These are phyloP conservation scores for Salvia sclarea DNA, from an alignment of 305 asterid genomes.

Conservation along the genomic window DNA sequence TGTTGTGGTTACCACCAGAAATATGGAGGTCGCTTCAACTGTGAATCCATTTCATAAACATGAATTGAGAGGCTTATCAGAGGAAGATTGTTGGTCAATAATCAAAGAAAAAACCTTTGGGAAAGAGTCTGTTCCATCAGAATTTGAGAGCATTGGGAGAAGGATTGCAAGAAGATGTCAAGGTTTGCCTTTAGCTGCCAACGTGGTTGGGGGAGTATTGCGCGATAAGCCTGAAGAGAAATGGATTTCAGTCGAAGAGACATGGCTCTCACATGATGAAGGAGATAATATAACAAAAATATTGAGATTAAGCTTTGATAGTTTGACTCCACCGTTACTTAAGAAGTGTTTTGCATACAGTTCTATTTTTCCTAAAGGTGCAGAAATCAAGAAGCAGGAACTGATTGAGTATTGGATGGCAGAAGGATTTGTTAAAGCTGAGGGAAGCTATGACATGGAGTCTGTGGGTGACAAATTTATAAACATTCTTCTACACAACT, in stretches of 20 bases:
- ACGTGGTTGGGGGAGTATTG: conserved; percentile 23
- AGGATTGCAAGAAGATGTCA: conserved; percentile 11
- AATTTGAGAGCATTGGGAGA: conserved; percentile 5
- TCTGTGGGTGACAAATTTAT: background rate
- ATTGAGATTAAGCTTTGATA: conserved; percentile 38
- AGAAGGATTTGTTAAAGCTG: background rate
- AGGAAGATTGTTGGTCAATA: conserved; percentile 28
- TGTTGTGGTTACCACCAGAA: conserved; percentile 33
- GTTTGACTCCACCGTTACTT: conserved; percentile 25
- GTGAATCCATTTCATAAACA: background rate
- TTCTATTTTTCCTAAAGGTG: conserved; percentile 36
- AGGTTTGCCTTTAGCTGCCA: conserved; percentile 29
- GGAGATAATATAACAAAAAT: conserved; percentile 25
- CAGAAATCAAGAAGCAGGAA: background rate
- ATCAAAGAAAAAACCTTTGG: conserved; percentile 6
- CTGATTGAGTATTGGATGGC: conserved; percentile 42
- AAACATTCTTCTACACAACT: background rate
- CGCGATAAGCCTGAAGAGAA: background rate
- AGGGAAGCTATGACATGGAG: background rate
- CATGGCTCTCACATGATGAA: background rate
- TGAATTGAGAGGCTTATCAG: background rate
- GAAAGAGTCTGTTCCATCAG: background rate
- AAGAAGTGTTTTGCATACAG: conserved; percentile 42
- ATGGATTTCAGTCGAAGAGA: conserved; percentile 13
- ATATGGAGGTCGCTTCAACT: background rate